phyloP scores from a whole-genome alignment of 2,329 filamentous ascomycete genomes.

The Parastagonospora avenae region DNA sequence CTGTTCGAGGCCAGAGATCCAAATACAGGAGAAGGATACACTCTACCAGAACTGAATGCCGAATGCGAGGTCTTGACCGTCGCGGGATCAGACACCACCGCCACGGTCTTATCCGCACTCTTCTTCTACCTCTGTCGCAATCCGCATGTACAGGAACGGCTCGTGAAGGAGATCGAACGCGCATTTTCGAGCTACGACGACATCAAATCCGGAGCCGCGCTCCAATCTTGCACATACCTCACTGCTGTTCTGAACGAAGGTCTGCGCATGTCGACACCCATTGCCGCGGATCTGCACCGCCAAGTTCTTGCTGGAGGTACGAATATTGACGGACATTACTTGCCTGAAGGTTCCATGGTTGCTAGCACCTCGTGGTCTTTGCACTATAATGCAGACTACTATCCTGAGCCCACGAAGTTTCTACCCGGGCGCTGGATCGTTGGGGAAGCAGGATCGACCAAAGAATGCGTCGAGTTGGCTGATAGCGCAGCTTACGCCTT shows the following conservation, averaged over 20 bases:
- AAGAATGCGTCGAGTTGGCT: constrained; percentile 17
- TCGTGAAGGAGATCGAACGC: constrained; percentile 21
- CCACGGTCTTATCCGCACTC: constrained; percentile 19
- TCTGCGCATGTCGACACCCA: constrained; percentile 28
- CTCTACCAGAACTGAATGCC: constrained; percentile 46
- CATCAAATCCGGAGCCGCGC: constrained; percentile 20
- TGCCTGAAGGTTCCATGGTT: constrained; percentile 21
- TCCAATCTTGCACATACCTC: constrained; percentile 27
- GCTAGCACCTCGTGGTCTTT: constrained; percentile 21
- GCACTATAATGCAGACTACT: constrained; percentile 19
- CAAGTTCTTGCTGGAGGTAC: constrained; percentile 27
- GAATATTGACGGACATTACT: constrained; percentile 21
- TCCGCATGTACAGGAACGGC: constrained; percentile 18
- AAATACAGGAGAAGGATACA: constrained; percentile 44
- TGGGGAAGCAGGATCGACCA: constrained; percentile 15
- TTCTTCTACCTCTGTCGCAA: constrained; percentile 27
- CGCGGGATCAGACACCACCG: constrained; percentile 30
- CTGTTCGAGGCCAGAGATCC: constrained; percentile 49
- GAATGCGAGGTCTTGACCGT: constrained; percentile 29
- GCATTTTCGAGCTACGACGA: constrained; percentile 24
- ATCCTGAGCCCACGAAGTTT: constrained; percentile 27
- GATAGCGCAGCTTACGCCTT: constrained; percentile 30
- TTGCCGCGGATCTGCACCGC: constrained; percentile 23
- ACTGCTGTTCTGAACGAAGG: constrained; percentile 27
- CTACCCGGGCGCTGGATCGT: constrained; percentile 35